Evolutionary conservation across 495 filamentous ascomycete genomes (phyloP), one percentile per base, ranked within the genome.

Genomic region (Aspergillus wentii): DNA sequence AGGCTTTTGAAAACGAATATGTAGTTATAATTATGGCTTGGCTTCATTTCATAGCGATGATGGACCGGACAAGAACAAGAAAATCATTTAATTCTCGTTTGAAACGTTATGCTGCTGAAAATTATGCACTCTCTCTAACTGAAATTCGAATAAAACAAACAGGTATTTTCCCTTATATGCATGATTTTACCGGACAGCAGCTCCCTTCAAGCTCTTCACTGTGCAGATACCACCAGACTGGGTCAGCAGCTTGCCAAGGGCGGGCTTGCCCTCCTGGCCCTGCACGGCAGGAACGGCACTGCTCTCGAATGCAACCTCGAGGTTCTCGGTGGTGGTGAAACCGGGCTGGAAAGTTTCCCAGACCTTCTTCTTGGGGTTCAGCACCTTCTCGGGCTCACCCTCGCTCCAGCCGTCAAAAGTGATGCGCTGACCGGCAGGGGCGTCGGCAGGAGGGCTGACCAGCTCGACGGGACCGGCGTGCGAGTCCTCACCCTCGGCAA

Each of bases 331-430:
- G 10, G 91, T 98, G 15, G 81, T 88, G 64, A 97, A 97, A 0
- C 91, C 92, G 4, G 87, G 86, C 69, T 95, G 90, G 67, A 94
- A 83, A 8, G 73, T 87, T 75, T 98, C 92, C 88, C 89, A 97
- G 38, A 96, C 64, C 79, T 95, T 96, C 79, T 96, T 96, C 83
- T 97, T 98, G 28, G 94, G 92, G 71, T 97, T 97, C 48, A 98
- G 75, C 35, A 86, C 73, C 44, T 81, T 81, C 71, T 97, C 89
- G 8, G 94, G 92, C 75, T 95, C 83, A 23, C 87, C 89, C 25
- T 68, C 61, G 49, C 79, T 71, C 83, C 88, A 98, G 33, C 94
- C 92, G 51, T 98, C 88, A 59, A 98, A 97, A 70, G 63, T 85
- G 15, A 97, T 83, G 33, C 88, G 74, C 56, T 94, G 86, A 42